These are phyloP conservation scores for Fragaria vesca DNA, from an alignment of 306 rosid genomes.

Conservation along the genomic window DNA sequence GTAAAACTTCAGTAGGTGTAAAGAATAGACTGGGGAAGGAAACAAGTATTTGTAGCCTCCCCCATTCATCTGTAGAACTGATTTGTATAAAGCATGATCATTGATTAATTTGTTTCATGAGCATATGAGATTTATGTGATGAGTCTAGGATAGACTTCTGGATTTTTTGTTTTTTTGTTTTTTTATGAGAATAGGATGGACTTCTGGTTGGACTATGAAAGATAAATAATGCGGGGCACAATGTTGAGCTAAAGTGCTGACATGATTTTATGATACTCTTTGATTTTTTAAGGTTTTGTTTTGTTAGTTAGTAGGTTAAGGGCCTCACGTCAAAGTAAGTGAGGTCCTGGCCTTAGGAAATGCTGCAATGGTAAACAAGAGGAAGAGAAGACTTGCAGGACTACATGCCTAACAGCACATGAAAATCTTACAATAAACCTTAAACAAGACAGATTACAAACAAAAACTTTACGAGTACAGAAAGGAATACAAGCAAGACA, in stretches of 20 bases:
- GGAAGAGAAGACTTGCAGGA: neutral
- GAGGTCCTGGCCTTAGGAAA: neutral
- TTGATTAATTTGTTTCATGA: neutral
- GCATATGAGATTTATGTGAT: neutral
- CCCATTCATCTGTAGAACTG: neutral
- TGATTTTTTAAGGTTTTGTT: neutral
- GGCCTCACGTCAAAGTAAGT: neutral
- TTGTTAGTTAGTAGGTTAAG: neutral
- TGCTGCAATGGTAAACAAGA: neutral
- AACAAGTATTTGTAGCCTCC: neutral
- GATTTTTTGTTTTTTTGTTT: too few species aligned
- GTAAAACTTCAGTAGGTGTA: constrained; percentile 7
- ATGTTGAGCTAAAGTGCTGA: neutral
- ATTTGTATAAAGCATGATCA: neutral
- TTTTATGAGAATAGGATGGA: too few species aligned
- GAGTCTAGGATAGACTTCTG: neutral
- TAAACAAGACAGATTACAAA: neutral
- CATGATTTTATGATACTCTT: neutral
- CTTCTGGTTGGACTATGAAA: neutral
- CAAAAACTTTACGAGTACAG: neutral
- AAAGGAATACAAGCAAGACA: neutral
- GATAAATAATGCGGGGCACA: neutral
- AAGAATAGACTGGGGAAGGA: neutral
- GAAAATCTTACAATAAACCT: too few species aligned
- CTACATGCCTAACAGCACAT: neutral